Conservation (phyloP, 2,329 filamentous ascomycete species). For the Exutisphaerella laricina region DNA sequence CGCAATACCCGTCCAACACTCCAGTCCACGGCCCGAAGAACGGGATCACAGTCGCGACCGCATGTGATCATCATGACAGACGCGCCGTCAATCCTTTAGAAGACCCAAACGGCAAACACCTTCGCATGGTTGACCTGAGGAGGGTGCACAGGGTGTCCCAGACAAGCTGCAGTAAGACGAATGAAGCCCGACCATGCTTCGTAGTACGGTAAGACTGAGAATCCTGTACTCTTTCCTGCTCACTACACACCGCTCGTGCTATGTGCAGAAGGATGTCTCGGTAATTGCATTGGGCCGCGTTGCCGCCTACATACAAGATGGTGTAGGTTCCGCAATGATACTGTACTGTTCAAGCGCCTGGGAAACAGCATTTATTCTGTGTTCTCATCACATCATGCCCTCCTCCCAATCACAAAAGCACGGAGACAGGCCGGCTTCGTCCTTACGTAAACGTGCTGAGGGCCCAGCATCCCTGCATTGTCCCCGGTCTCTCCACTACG, state of each 20-base stretch:
- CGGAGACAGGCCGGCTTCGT: neutral
- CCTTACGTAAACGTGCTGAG: neutral
- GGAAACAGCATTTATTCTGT: neutral
- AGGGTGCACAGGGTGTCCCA: neutral
- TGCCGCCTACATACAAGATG: neutral
- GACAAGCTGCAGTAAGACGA: neutral
- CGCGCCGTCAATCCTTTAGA: neutral
- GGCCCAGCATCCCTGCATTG: neutral
- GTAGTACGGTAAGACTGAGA: neutral
- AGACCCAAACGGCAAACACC: neutral
- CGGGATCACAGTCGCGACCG: too few relatives aligned
- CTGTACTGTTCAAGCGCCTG: neutral
- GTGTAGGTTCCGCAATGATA: neutral
- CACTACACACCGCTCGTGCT: neutral
- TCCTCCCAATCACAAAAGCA: constrained; percentile 6
- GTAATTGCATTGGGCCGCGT: constrained; percentile 5
- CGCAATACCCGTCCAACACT: neutral
- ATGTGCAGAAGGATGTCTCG: constrained; percentile 7
- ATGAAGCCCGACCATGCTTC: neutral
- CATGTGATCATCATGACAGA: too few relatives aligned
- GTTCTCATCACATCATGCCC: constrained; percentile 5
- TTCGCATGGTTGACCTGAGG: neutral
- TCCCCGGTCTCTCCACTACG: constrained; percentile 2
- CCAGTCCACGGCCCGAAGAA: too few relatives aligned
- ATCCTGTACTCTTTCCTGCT: neutral